A percentile compares a stretch with the other conserved stretches of the same genome.
Conservation (phyloP, 2,329 filamentous ascomycete species). For the Aspergillus glaucus region DNA sequence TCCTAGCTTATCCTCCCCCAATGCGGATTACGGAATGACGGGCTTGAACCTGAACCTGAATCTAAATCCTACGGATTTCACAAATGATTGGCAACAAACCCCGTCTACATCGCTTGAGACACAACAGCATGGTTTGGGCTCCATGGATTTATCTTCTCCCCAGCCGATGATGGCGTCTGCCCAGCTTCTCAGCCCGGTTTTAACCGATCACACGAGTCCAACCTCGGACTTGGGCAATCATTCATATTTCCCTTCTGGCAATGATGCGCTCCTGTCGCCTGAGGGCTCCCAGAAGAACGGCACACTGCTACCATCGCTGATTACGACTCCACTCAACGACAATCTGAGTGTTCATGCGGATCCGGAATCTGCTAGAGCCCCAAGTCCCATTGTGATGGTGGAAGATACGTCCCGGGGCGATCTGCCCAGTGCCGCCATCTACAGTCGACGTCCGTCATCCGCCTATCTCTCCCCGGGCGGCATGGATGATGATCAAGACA, state of each 20-base stretch:
- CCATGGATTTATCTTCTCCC: neutral
- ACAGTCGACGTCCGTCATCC: slow-evolving; percentile 24
- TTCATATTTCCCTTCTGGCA: neutral
- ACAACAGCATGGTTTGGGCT: neutral
- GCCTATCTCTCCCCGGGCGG: slow-evolving; percentile 31
- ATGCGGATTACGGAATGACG: slow-evolving; percentile 14
- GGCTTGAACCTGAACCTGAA: slow-evolving; percentile 15
- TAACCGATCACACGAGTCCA: slow-evolving; percentile 25
- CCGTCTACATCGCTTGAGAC: neutral
- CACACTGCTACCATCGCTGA: slow-evolving; percentile 15
- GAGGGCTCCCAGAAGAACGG: slow-evolving; percentile 1
- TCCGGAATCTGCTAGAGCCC: slow-evolving; percentile 20
- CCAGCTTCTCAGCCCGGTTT: slow-evolving; percentile 29
- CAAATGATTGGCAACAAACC: slow-evolving; percentile 5
- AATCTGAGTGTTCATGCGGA: slow-evolving; percentile 14
- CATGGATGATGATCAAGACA: slow-evolving; percentile 21
- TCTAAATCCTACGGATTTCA: slow-evolving; percentile 3
- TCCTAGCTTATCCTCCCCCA: slow-evolving; percentile 21
- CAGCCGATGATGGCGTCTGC: slow-evolving; percentile 6
- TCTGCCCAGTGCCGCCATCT: slow-evolving; percentile 31
- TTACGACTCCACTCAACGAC: slow-evolving; percentile 19
- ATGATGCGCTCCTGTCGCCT: neutral
- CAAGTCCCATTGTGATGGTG: slow-evolving; percentile 42
- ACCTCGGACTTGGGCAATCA: slow-evolving; percentile 15
- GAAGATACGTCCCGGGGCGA: slow-evolving; percentile 39